Evolutionary conservation across 352 stramenopile species (phyloP).

Genomic region (Phytophthora pluvialis): DNA sequence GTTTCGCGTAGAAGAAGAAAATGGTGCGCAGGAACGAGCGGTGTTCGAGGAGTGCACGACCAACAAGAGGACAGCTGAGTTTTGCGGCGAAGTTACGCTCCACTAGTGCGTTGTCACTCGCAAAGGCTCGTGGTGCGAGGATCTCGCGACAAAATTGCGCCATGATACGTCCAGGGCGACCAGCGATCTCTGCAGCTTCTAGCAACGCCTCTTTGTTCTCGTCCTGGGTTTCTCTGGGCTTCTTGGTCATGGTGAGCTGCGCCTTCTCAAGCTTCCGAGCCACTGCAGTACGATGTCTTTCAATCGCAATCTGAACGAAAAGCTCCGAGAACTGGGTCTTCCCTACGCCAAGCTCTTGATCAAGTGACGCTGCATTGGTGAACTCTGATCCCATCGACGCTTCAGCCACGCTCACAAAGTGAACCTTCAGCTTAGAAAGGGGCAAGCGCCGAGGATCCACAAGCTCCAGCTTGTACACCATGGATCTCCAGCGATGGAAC

Average conservation of each 20-base stretch:
- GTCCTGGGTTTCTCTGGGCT: not conserved
- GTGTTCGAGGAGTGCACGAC: constrained; percentile 56
- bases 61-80: constrained; percentile 50
- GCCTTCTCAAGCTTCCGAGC: constrained; percentile 19
- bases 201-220: constrained; percentile 1
- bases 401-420: constrained; percentile 31
- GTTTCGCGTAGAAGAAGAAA: constrained; percentile 67
- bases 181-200: constrained; percentile 7
- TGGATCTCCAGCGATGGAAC: constrained; percentile 38
- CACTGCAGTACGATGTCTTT: constrained; percentile 18
- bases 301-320: constrained; percentile 39
- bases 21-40: constrained; percentile 57
- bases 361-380: not conserved
- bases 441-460: constrained; percentile 34
- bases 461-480: constrained; percentile 45
- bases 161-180: constrained; percentile 43
- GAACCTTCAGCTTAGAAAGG: constrained; percentile 21
- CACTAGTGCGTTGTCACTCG: constrained; percentile 20
- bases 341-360: constrained; percentile 33
- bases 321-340: constrained; percentile 39
- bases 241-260: constrained; percentile 3
- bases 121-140: constrained; percentile 34
- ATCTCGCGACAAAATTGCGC: constrained; percentile 49
- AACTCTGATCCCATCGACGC: not conserved
- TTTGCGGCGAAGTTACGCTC: constrained; percentile 50